Base-by-base conservation (phyloP, 106 monocot genomes). In the Dioscorea dumetorum region DNA sequence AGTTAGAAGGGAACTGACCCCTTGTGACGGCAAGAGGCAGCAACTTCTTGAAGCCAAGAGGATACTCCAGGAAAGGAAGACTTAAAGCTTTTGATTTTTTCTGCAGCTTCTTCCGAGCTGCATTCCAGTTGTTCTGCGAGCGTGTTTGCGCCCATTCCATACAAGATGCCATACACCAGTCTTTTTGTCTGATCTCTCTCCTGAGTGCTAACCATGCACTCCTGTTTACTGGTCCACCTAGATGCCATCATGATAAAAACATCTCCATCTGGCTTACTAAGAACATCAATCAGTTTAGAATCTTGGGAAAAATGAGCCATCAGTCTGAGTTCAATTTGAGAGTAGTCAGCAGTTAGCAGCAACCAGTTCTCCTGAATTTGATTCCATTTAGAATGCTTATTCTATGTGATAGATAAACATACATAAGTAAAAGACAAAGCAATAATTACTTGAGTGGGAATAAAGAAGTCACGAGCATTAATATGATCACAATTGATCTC, bases 281-380 rank as follows among this genome's bases (percentile, higher is more conserved):
- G 76, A 74, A 99, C 84, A 64, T 87, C 84, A 73, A 87, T 79
- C 57, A 99, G 72, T 51, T 80, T n/a, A 66, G 60, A 22, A 74
- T 99, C 97, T 68, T 79, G 74, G 0, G 92, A 90, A 48, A 99
- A 99, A 81, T 99, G 99, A 72, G 99, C 90, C 99, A 99, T 88
- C 58, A 99, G 59, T 54, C 99, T 79, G 18, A 99, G 70, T 71
- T 99, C 99, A 74, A 99, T 93, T 50, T 93, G 99, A 21, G 92
- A 99, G 73, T 99, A 99, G 68, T 99, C 99, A 72, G 99, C 92
- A 22, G 87, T 90, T 35, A 99, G 69, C n/a, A 99, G 23, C 74
- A 90, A 62, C 99, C 92, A 99, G 28, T 87, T 90, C 2, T 99
- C 99, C 97, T 97, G 79, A 58, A 24, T 74, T 22, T 10, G 60